These are phyloP conservation scores for Starmera amethionina DNA, from an alignment of 805 yeast species.

Conservation along the genomic window DNA sequence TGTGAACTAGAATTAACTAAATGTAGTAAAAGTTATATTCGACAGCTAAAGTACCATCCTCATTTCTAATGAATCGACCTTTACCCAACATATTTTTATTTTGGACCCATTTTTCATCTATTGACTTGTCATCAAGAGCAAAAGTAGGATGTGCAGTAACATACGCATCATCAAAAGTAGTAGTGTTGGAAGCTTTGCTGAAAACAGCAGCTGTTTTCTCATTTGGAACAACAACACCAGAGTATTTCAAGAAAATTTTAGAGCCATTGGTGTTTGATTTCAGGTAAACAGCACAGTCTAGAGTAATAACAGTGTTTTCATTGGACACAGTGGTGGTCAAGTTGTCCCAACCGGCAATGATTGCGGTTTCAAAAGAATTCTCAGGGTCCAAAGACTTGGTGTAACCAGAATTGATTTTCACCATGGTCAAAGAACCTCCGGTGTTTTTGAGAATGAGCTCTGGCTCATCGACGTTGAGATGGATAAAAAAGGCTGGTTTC, in stretches of 20 bases:
- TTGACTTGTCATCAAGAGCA: conserved; percentile 30
- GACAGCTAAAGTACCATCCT: conserved; percentile 34
- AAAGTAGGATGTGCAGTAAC: conserved; percentile 39
- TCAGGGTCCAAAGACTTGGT: conserved; percentile 25
- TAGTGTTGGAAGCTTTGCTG: conserved; percentile 19
- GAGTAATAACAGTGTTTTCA: conserved; percentile 18
- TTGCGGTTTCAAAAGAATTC: conserved; percentile 28
- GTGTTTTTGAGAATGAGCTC: conserved; percentile 17
- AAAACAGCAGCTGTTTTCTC: conserved; percentile 28
- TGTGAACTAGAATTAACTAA: conserved; percentile 2
- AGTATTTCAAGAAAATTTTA: conserved; percentile 33
- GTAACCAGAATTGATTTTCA: conserved; percentile 25
- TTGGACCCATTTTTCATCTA: conserved; percentile 41
- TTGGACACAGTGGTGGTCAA: conserved; percentile 25
- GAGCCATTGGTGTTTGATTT: conserved; percentile 31
- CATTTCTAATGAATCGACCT: conserved; percentile 48
- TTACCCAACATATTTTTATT: conserved; percentile 42
- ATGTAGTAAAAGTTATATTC: conserved; percentile 38
- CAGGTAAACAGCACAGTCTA: conserved; percentile 42
- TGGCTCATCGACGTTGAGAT: conserved; percentile 26
- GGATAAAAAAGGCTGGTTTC: conserved; percentile 29
- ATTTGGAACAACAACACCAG: conserved; percentile 36
- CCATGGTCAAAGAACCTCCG: conserved; percentile 19
- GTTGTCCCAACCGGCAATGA: conserved; percentile 38
- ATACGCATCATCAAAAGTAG: conserved; percentile 36